A percentile compares a stretch with the other conserved stretches of the same genome.
Conservation (phyloP, 495 filamentous ascomycete species). For the Xylaria palmicola region DNA sequence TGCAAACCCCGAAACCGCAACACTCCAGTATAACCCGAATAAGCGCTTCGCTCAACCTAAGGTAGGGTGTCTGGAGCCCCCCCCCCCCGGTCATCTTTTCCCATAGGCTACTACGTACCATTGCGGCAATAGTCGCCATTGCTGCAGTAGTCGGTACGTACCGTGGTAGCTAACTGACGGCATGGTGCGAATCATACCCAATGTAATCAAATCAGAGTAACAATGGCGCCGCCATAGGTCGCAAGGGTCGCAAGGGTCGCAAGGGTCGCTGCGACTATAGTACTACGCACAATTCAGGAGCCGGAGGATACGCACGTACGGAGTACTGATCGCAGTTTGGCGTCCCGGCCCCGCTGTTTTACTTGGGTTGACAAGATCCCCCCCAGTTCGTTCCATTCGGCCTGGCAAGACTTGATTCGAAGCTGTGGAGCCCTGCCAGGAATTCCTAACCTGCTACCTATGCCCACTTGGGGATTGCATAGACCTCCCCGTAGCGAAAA, state of each 20-base stretch:
- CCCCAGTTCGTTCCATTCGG: neutral
- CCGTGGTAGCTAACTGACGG: neutral
- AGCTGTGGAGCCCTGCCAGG: neutral
- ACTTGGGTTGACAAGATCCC: neutral
- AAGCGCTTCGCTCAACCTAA: no score
- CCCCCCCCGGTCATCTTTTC: no score
- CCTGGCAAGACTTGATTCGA: constrained; percentile 1
- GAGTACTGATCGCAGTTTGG: no score
- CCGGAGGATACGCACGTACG: neutral
- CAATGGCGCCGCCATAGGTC: neutral
- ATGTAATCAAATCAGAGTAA: constrained; percentile 2
- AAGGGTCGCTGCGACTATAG: neutral
- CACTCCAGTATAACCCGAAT: no score
- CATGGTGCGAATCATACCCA: neutral
- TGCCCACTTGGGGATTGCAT: neutral
- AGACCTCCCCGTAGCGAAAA: neutral
- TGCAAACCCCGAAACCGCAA: no score
- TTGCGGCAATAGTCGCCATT: no score
- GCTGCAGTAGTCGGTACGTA: neutral
- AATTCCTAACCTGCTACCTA: neutral
- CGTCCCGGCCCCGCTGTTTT: constrained; percentile 9
- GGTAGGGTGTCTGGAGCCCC: no score
- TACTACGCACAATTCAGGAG: no score
- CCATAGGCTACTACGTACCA: no score
- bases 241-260: neutral